phyloP scores from a whole-genome alignment of 2,329 filamentous ascomycete genomes.

The Rhinocladiella similis region DNA sequence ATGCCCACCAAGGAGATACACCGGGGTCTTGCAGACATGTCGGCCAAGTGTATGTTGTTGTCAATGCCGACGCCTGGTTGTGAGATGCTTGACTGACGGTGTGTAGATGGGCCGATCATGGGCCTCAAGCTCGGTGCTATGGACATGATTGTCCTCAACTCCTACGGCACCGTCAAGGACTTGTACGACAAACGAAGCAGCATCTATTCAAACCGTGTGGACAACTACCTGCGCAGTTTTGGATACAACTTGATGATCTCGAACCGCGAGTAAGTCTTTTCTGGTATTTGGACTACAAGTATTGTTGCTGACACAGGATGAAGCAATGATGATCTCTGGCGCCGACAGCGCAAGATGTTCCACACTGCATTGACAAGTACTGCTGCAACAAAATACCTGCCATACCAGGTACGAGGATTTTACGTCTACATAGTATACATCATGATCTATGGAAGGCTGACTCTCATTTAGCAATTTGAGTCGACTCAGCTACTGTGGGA shows the following conservation, averaged over 20 bases:
- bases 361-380: not conserved
- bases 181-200: not conserved
- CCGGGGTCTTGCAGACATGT: not conserved
- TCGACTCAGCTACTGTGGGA: too few relatives aligned
- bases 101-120: not conserved
- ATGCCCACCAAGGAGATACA: not conserved
- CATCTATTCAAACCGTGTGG: not conserved
- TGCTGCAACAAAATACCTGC: not conserved
- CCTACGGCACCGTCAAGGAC: not conserved
- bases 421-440: too few relatives aligned
- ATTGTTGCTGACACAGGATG: too few relatives aligned
- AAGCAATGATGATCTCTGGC: not conserved
- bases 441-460: too few relatives aligned
- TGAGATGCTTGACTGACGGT: too few relatives aligned
- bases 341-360: too few relatives aligned
- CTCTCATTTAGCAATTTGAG: too few relatives aligned
- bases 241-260: not conserved
- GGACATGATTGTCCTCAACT: not conserved
- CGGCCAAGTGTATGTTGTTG: constrained; percentile 1
- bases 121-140: not conserved
- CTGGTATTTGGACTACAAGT: too few relatives aligned
- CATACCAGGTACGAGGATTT: too few relatives aligned
- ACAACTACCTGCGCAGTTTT: not conserved
- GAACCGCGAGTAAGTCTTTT: constrained; percentile 11
- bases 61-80: constrained; percentile 1